phyloP scores from a whole-genome alignment of 768 basidiomycete genomes.

The Peribolospora baueri region DNA sequence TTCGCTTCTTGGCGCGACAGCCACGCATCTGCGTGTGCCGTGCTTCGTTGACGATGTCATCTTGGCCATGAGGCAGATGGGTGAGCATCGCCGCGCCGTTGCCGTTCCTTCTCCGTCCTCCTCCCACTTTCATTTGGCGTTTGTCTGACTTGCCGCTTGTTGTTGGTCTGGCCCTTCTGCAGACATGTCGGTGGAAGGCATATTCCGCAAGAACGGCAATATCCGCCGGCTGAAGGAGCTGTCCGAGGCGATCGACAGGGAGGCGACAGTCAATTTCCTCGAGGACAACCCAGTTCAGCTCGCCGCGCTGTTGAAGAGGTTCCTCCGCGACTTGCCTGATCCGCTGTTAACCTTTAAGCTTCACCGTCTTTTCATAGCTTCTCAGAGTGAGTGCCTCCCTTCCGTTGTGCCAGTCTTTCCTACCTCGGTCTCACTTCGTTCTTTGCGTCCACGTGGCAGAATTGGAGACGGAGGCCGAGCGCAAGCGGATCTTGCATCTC shows the following conservation, averaged over 20 bases:
- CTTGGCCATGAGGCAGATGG: slow-evolving; percentile 98
- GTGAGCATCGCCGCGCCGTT: slow-evolving; percentile 27
- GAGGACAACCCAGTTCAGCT: slow-evolving; percentile 93
- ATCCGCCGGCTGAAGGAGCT: slow-evolving; percentile 77
- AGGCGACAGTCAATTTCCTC: slow-evolving; percentile 69
- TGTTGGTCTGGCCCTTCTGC: slow-evolving; percentile 3
- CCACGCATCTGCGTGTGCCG: slow-evolving; percentile 61
- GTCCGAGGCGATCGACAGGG: slow-evolving; percentile 80
- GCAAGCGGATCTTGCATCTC: slow-evolving; percentile 60
- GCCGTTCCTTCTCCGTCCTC: background rate
- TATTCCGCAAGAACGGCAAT: slow-evolving; percentile 95
- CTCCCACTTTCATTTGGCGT: background rate
- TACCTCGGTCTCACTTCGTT: background rate
- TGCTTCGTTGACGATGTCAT: slow-evolving; percentile 97
- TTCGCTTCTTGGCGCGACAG: slow-evolving; percentile 69
- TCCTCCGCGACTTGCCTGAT: slow-evolving; percentile 84
- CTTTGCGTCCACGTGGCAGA: slow-evolving; percentile 24
- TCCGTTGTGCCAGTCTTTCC: background rate
- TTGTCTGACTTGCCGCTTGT: background rate
- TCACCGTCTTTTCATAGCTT: slow-evolving; percentile 62
- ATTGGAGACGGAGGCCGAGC: slow-evolving; percentile 47
- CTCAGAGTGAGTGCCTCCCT: slow-evolving; percentile 43
- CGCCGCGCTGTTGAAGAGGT: slow-evolving; percentile 89
- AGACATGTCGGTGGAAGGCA: slow-evolving; percentile 99
- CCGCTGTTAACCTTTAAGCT: slow-evolving; percentile 86